phyloP scores from a whole-genome alignment of 306 rosid genomes.

The Purshia tridentata region DNA sequence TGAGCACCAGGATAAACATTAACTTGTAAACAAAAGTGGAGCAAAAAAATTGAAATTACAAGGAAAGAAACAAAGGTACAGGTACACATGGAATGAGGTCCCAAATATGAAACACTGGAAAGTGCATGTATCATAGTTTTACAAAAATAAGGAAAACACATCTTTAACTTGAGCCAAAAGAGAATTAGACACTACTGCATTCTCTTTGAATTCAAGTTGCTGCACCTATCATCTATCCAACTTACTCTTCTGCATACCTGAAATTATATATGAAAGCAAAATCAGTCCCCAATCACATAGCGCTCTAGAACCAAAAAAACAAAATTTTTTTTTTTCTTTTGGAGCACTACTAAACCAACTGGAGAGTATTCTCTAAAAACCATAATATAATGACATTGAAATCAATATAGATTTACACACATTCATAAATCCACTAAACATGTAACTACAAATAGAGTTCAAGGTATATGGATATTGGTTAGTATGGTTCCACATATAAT shows the following conservation, averaged over 20 bases:
- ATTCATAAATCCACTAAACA: not conserved
- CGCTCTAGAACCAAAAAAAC: not conserved
- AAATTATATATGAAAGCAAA: not conserved
- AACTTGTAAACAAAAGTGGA: not conserved
- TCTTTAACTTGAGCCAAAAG: not conserved
- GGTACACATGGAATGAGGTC: not conserved
- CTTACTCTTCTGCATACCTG: slow-evolving; percentile 7
- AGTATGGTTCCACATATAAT: not conserved
- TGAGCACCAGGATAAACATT: not conserved
- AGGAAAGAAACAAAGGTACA: not conserved
- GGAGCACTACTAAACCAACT: not conserved
- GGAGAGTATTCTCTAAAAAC: not conserved
- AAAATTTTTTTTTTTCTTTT: not conserved
- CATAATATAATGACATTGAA: not conserved
- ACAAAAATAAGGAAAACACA: not conserved
- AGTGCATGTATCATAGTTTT: not conserved
- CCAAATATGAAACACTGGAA: not conserved
- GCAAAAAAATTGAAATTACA: not conserved
- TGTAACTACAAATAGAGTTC: not conserved
- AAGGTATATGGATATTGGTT: not conserved
- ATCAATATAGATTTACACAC: not conserved
- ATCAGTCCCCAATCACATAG: not conserved
- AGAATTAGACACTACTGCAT: slow-evolving; percentile 1
- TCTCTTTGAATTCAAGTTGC: not conserved
- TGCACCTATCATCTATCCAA: not conserved